Conservation (phyloP, 1,139 yeast species). For the Pichia sp. region DNA sequence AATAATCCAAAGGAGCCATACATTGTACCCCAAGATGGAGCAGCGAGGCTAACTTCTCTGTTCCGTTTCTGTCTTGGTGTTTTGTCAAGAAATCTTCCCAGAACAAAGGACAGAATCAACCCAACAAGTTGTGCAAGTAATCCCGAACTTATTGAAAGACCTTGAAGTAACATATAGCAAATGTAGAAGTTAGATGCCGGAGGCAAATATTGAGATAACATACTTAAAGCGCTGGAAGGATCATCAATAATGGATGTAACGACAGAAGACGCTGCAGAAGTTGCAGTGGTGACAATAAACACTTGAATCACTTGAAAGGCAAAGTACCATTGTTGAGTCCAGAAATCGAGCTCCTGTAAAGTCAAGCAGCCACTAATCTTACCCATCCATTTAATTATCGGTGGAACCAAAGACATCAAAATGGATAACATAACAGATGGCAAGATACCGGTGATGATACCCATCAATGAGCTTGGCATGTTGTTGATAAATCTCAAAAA, state of each 20-base stretch:
- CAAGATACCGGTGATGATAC: conserved; percentile 77
- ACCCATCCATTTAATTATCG: conserved; percentile 61
- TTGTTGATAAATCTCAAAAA: conserved; percentile 66
- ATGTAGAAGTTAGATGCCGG: conserved; percentile 84
- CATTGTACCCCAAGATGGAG: conserved; percentile 79
- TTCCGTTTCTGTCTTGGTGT: conserved; percentile 86
- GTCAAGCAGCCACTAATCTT: conserved; percentile 61
- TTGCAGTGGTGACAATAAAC: conserved; percentile 59
- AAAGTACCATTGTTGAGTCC: conserved; percentile 70
- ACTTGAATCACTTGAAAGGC: conserved; percentile 66
- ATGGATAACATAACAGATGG: conserved; percentile 80
- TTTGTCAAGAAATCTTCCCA: conserved; percentile 63
- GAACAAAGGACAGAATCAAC: conserved; percentile 58
- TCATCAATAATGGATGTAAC: conserved; percentile 58
- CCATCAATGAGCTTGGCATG: conserved; percentile 60
- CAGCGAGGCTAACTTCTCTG: conserved; percentile 56
- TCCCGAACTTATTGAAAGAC: conserved; percentile 75
- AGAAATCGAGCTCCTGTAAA: conserved; percentile 55
- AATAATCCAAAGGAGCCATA: conserved; percentile 82
- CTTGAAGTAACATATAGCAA: conserved; percentile 69
- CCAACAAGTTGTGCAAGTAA: conserved; percentile 71
- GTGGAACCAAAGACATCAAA: conserved; percentile 76
- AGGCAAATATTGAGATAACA: conserved; percentile 73
- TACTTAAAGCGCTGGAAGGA: conserved; percentile 60
- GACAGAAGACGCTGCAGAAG: conserved; percentile 70